Conservation (phyloP, 2,329 filamentous ascomycete species). For the Plectosphaerella sp. region DNA sequence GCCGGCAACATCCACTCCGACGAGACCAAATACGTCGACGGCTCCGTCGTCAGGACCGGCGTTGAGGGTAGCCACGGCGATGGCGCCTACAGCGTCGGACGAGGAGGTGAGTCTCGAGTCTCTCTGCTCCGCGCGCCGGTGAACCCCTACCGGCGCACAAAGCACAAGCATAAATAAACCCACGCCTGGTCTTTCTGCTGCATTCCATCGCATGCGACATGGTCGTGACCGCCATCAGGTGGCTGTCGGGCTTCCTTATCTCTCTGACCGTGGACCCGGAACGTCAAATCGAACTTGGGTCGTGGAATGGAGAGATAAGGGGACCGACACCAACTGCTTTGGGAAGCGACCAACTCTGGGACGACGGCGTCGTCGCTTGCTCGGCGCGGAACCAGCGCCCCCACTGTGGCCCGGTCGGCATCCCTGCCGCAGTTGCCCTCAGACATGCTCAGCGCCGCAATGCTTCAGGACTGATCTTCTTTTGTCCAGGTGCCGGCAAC, state of each 20-base stretch:
- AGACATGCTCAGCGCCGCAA: not conserved
- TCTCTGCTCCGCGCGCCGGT: not conserved
- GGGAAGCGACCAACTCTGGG: not conserved
- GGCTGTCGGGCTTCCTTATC: not conserved
- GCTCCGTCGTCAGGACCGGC: slow-evolving; percentile 54
- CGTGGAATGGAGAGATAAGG: slow-evolving; percentile 1
- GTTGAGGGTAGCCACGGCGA: slow-evolving; percentile 51
- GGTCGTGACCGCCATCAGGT: no score
- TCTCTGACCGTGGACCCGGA: not conserved
- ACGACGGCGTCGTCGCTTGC: not conserved
- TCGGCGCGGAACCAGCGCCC: not conserved
- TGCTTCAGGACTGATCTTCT: slow-evolving; percentile 1
- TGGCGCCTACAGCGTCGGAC: slow-evolving; percentile 54
- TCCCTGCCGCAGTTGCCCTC: not conserved
- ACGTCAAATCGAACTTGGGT: not conserved
- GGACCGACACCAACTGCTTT: not conserved
- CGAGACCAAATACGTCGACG: slow-evolving; percentile 56
- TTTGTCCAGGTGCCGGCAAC: slow-evolving; percentile 48
- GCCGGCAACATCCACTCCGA: slow-evolving; percentile 58
- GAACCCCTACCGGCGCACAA: not conserved
- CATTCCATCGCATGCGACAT: no score
- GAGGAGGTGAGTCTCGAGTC: slow-evolving; percentile 43
- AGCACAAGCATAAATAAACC: not conserved
- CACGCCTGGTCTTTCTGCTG: no score
- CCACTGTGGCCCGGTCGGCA: not conserved